phyloP scores from a whole-genome alignment of 2,329 filamentous ascomycete genomes.

The Sphaerulina populicola region DNA sequence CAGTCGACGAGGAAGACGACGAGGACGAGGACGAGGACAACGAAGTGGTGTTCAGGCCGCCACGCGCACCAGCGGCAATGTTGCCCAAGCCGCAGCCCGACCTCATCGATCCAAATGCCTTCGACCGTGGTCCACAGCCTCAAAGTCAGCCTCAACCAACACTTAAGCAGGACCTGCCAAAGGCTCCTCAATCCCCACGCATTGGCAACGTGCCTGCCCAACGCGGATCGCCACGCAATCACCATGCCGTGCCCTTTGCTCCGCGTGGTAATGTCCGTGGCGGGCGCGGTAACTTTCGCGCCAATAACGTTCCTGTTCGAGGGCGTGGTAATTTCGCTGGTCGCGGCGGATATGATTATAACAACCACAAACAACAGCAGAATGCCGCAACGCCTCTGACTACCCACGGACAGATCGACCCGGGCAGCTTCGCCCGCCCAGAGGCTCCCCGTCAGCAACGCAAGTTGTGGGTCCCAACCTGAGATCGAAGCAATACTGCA shows the following conservation, averaged over 20 bases:
- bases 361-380: slow-evolving; percentile 7
- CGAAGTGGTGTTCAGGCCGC: slow-evolving; percentile 26
- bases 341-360: slow-evolving; percentile 18
- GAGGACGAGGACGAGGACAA: slow-evolving; percentile 19
- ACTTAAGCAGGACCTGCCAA: slow-evolving; percentile 5
- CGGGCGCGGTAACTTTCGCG: slow-evolving; percentile 23
- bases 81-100: slow-evolving; percentile 23
- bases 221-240: slow-evolving; percentile 17
- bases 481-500: slow-evolving; percentile 11
- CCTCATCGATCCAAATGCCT: slow-evolving; percentile 44
- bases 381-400: slow-evolving; percentile 6
- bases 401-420: slow-evolving; percentile 30
- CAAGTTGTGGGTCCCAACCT: slow-evolving; percentile 33
- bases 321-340: slow-evolving; percentile 19
- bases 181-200: slow-evolving; percentile 17
- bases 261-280: slow-evolving; percentile 22
- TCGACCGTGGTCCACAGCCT: slow-evolving; percentile 34
- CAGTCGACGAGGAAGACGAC: slow-evolving; percentile 13
- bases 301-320: slow-evolving; percentile 10
- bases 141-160: slow-evolving; percentile 1
- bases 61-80: slow-evolving; percentile 30
- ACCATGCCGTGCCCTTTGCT: slow-evolving; percentile 15
- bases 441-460: slow-evolving; percentile 26
- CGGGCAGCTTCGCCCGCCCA: slow-evolving; percentile 33
- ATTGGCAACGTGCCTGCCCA: slow-evolving; percentile 4